phyloP scores from a whole-genome alignment of 441 rosid species.

The Pelargonium citronellum region DNA sequence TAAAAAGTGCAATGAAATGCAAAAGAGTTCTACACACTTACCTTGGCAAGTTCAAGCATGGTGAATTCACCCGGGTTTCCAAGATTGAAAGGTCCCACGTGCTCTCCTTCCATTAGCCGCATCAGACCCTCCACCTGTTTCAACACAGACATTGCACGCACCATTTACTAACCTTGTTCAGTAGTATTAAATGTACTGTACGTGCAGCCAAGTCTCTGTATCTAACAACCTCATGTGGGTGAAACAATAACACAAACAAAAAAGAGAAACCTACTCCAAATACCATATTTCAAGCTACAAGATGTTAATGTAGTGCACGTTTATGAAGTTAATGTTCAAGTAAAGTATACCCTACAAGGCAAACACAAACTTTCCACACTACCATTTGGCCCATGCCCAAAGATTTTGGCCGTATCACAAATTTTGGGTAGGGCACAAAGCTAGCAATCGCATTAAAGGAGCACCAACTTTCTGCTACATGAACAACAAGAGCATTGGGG shows the following conservation, averaged over 20 bases:
- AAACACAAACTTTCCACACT: not conserved
- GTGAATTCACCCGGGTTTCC: constrained; percentile 99
- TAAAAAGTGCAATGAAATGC: not conserved
- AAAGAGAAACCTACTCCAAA: not conserved
- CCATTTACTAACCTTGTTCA: constrained; percentile 6
- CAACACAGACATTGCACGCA: constrained; percentile 11
- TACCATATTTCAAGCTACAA: not conserved
- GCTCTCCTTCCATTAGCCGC: constrained; percentile 96
- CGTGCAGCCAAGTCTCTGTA: not conserved
- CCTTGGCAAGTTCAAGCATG: constrained; percentile 92
- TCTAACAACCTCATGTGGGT: not conserved
- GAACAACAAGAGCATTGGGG: too few relatives aligned
- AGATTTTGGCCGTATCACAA: not conserved
- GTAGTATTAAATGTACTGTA: not conserved
- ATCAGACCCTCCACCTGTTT: constrained; percentile 84
- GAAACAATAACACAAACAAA: not conserved
- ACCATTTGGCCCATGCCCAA: not conserved
- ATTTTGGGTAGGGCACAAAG: not conserved
- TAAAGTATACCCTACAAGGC: not conserved
- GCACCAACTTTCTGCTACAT: too few relatives aligned
- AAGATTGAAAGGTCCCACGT: constrained; percentile 89
- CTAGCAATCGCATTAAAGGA: not conserved
- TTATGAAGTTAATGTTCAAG: not conserved
- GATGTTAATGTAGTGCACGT: not conserved
- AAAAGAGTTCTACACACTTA: constrained; percentile 18